phyloP scores from a whole-genome alignment of 345 rosid species.

The Eucalyptus polybractea region DNA sequence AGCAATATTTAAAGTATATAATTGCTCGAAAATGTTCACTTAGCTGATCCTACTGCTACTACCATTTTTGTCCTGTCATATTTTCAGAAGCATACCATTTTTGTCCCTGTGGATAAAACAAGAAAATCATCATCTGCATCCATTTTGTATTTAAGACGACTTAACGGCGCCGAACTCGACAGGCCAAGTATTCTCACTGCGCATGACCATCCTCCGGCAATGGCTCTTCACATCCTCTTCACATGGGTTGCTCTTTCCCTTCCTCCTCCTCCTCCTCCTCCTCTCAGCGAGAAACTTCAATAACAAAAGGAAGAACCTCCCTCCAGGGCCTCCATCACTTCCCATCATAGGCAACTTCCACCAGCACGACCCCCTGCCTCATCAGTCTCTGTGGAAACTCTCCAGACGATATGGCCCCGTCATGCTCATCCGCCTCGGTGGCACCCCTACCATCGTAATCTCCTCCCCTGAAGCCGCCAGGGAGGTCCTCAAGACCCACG shows the following conservation, averaged over 20 bases:
- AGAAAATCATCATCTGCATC: too few relatives aligned
- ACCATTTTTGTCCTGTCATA: too few relatives aligned
- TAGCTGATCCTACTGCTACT: too few relatives aligned
- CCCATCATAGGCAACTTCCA: neutral
- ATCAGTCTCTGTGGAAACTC: neutral
- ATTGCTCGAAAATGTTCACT: too few relatives aligned
- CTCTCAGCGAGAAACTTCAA: neutral
- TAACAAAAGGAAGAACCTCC: neutral
- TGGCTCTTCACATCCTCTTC: neutral
- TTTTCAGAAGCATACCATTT: neutral
- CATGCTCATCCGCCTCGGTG: constrained; percentile 11
- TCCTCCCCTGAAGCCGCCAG: constrained; percentile 9
- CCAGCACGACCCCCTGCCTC: neutral
- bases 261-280: neutral
- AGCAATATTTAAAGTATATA: too few relatives aligned
- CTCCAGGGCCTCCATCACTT: neutral
- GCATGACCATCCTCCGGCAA: neutral
- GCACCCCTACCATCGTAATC: neutral
- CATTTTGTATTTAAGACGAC: neutral
- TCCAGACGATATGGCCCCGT: constrained; percentile 8
- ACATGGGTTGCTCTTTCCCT: neutral
- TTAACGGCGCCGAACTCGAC: neutral
- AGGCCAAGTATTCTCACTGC: neutral
- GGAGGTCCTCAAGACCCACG: constrained; percentile 6
- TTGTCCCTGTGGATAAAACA: neutral